Evolutionary conservation across 495 filamentous ascomycete genomes (phyloP), one percentile per base, ranked within the genome.

Genomic region (Recurvomyces mirabilis): DNA sequence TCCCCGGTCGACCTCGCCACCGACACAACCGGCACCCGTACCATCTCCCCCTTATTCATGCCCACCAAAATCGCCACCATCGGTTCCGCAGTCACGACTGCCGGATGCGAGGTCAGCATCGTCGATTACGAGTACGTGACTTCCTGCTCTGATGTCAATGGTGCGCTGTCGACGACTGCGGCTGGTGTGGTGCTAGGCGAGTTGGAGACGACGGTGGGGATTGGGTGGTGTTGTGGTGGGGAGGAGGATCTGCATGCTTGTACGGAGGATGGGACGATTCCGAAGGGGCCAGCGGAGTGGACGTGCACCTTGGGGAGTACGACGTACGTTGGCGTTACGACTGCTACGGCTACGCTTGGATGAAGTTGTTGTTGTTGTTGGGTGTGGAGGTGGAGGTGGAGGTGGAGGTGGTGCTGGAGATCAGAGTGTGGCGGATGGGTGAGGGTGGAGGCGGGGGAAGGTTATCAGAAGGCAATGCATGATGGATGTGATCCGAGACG

Each of bases 181-280:
- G 26, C 26, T 30, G n/a, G n/a, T n/a, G 9, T n/a, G n/a, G n/a
- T 30, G 9, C n/a, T 9, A 9, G n/a, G 25, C 32, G 32, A 14
- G 25, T 32, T 15, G 32, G 25, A 20, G 25, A 43, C 20, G 30
- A 28, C 26, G 11, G 5, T 15, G 13, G 32, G 15, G 25, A n/a
- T n/a, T n/a, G n/a, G n/a, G n/a, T n/a, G n/a, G n/a, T 44, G 41
- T 24, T 44, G 41, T 21, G 41, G 41, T 15, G 41, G 41, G 6
- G n/a, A 44, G 32, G 41, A 36, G n/a, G 22, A 18, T 6, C 18
- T 44, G 20, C 23, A 44, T 15, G 3, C 41, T 5, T 44, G 41
- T 15, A 37, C 13, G 4, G 29, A 26, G 13, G 41, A 38, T 35
- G 41, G 41, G 4, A 26, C 29, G 14, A 34, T 44, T 17, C 41